Evolutionary conservation across 2,329 filamentous ascomycete species (phyloP), one percentile per base, ranked within the genome.

Genomic region (Diaporthe batatas): DNA sequence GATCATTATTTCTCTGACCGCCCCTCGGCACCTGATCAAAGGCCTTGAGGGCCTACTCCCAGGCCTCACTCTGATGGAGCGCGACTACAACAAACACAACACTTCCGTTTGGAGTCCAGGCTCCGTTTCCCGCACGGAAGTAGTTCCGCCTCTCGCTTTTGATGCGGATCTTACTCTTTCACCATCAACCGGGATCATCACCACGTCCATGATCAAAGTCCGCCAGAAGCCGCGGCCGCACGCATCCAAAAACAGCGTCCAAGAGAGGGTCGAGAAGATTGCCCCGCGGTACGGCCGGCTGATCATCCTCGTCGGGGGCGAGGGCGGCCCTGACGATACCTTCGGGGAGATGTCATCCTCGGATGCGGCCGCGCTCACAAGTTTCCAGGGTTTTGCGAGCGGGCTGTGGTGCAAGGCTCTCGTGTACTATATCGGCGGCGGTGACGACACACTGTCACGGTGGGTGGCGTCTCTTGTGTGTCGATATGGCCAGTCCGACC

Each of bases 131-230:
- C 72, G 71, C 6, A 72, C 74, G 2, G 75, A 75, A 32, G 42
- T 82, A 3, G 73, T 77, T 5, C 86, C 84, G 0, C 75, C 82
- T 0, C 80, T 88, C 1, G 81, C 82, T 0, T 82, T 84, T 7
- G 92, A 94, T 79, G 92, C 93, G 3, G 95, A 98, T 77, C 81
- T 98, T 3, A 88, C 92, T 0, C 77, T 95, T 6, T 93, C 93
- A 0, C 90, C 93, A 0, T 86, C 84, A 0, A 90, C 88, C 0
- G 94, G 93, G 0, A 83, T 97, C 3, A 80, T 97, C 0, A 78
- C 93, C 25, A 93, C 93, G 0, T 93, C 89, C 0, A 83, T 95
- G 6, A 89, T 95, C 74, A 90, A 92, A 75, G 86, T 93, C 34
- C 92, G 91, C 55, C 95, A 98, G 77, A 89, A 87, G 62, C 85